Base-by-base conservation (phyloP, 2,329 filamentous ascomycete genomes). In the Hawksworthiomyces lignivorus region DNA sequence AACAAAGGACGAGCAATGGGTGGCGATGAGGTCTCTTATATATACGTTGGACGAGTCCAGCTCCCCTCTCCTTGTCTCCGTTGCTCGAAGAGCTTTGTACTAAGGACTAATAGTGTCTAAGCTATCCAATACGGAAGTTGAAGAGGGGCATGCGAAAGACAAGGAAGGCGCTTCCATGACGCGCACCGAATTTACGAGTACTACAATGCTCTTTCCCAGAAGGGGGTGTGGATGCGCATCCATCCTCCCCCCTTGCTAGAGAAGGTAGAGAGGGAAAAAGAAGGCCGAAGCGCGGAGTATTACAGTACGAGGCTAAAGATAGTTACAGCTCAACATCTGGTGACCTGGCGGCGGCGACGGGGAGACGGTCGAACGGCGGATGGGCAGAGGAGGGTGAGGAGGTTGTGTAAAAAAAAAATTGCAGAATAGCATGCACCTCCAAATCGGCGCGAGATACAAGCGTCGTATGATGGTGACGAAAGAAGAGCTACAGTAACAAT, bases 291-390 rank as follows among this genome's bases (percentile, higher is more conserved):
- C 7, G 9, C 18, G 10, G 12, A 28, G 22, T 15, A 26, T 8
- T 10, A 19, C n/a, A 32, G 30, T n/a, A 32, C n/a, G 12, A 32
- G n/a, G 19, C 34, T 9, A 18, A n/a, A 4, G 22, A 8, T 21
- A n/a, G 21, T 14, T 15, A 18, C 22, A 28, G 11, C 27, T n/a
- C n/a, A n/a, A n/a, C n/a, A n/a, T n/a, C n/a, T n/a, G n/a, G n/a
- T n/a, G n/a, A n/a, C n/a, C n/a, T n/a, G n/a, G 6, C 12, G 27
- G 27, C 27, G 27, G 5, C 27, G 6, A 20, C 17, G 22, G 10
- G 8, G 21, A 39, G 29, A 36, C 42, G 42, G 42, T 36, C 42
- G 37, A 44, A 44, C 42, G 42, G 42, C 36, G 30, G n/a, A n/a
- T n/a, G n/a, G n/a, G n/a, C n/a, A n/a, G n/a, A n/a, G n/a, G n/a